phyloP scores from a whole-genome alignment of 805 yeast genomes.

The Saccharomycopsis lassenensis region DNA sequence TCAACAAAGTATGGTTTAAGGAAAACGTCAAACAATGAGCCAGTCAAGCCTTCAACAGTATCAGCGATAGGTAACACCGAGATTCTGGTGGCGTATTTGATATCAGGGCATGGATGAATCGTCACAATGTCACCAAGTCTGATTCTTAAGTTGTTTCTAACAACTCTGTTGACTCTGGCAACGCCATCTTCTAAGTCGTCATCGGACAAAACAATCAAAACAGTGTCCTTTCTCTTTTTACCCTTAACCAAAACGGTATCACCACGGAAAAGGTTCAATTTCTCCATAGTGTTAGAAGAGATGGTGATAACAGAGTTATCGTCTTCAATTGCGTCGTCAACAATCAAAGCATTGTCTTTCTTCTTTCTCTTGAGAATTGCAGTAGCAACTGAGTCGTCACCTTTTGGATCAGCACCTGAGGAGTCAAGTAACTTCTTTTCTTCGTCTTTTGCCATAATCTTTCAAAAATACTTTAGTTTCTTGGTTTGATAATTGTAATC shows the following conservation, averaged over 20 bases:
- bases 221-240: constrained; percentile 96
- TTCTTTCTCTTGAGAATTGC: constrained; percentile 95
- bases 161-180: constrained; percentile 89
- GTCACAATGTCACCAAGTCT: constrained; percentile 89
- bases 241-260: constrained; percentile 97
- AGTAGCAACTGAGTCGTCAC: constrained; percentile 74
- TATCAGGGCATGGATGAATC: constrained; percentile 93
- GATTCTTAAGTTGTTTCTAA: constrained; percentile 87
- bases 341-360: constrained; percentile 91
- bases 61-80: constrained; percentile 95
- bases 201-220: constrained; percentile 87
- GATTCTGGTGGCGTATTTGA: constrained; percentile 91
- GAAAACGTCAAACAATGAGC: constrained; percentile 90
- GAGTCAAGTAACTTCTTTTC: constrained; percentile 45
- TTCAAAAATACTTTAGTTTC: too few species aligned
- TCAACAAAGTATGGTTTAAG: constrained; percentile 97
- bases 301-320: constrained; percentile 95
- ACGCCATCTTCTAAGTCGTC: constrained; percentile 96
- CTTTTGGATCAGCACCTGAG: constrained; percentile 49
- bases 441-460: constrained; percentile 23
- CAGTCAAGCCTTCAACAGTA: constrained; percentile 95
- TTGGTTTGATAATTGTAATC: too few species aligned
- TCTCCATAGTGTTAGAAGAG: constrained; percentile 92
- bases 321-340: constrained; percentile 94
- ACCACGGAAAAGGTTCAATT: constrained; percentile 90